Evolutionary conservation across 2,329 filamentous ascomycete species (phyloP).

Genomic region (Paecilomyces dactylethromorphus): DNA sequence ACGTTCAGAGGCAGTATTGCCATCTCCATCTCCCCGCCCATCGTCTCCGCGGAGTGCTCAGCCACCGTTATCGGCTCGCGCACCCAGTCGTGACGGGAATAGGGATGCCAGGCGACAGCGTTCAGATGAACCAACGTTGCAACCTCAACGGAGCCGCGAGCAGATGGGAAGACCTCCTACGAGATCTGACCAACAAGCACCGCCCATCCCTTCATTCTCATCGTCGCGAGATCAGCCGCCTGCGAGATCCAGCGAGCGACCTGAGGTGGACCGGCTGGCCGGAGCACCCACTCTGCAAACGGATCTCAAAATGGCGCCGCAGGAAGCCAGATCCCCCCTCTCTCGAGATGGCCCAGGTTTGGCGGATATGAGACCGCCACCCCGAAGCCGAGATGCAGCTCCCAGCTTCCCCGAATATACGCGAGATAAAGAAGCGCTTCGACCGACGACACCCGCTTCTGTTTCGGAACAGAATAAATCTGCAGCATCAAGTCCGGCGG

Average conservation of each 20-base stretch:
- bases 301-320: constrained; percentile 15
- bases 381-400: constrained; percentile 12
- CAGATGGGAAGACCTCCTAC: constrained; percentile 31
- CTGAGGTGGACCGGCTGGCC: constrained; percentile 12
- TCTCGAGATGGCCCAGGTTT: constrained; percentile 20
- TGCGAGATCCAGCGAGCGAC: constrained; percentile 16
- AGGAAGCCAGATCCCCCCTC: constrained; percentile 17
- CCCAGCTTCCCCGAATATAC: constrained; percentile 12
- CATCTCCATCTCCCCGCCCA: constrained; percentile 22
- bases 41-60: constrained; percentile 21
- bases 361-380: constrained; percentile 13
- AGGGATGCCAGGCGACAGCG: constrained; percentile 23
- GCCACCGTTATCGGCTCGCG: constrained; percentile 23
- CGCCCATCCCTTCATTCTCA: constrained; percentile 7
- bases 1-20: constrained; percentile 15
- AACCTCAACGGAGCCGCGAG: constrained; percentile 33
- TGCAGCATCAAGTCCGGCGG: constrained; percentile 13
- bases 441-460: constrained; percentile 23
- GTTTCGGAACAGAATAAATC: constrained; percentile 15
- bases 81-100: constrained; percentile 31
- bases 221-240: constrained; percentile 15
- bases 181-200: constrained; percentile 23
- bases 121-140: constrained; percentile 30
- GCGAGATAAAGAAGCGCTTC: constrained; percentile 20
- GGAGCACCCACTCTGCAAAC: constrained; percentile 8